These are phyloP conservation scores for Pneumocystis sp. DNA, from an alignment of 1,139 yeast genomes.

Conservation along the genomic window DNA sequence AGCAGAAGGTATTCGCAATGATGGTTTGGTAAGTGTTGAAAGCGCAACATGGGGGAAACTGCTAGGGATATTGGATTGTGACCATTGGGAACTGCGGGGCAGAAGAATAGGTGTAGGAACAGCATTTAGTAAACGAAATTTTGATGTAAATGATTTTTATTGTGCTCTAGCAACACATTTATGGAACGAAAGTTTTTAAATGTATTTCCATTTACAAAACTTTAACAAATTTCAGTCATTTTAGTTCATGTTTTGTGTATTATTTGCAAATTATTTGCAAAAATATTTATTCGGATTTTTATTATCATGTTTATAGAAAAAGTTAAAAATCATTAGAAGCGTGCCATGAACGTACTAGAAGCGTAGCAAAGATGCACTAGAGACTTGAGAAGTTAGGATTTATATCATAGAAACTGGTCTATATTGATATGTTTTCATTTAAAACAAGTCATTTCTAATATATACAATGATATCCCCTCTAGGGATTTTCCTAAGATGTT, in stretches of 20 bases:
- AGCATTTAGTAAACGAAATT: not conserved
- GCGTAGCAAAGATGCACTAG: no score
- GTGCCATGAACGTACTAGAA: no score
- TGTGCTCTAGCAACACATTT: not conserved
- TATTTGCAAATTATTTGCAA: no score
- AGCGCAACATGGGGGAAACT: slow-evolving; percentile 78
- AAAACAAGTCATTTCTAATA: not conserved
- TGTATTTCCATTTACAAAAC: not conserved
- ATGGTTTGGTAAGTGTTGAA: slow-evolving; percentile 68
- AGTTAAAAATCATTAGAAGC: not conserved
- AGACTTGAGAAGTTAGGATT: not conserved
- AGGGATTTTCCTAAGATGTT: not conserved
- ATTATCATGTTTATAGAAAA: not conserved
- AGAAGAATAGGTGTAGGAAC: not conserved
- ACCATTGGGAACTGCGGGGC: slow-evolving; percentile 52
- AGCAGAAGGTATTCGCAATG: slow-evolving; percentile 37
- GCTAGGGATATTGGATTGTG: slow-evolving; percentile 65
- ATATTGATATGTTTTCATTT: not conserved
- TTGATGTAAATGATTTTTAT: not conserved
- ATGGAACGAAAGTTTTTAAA: not conserved
- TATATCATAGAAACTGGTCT: not conserved
- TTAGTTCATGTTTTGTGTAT: not conserved
- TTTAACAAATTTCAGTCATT: not conserved
- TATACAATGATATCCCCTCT: not conserved
- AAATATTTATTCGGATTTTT: no score